Evolutionary conservation across 148 eudicot genomes (phyloP).

Genomic region (Dysphania ambrosioides): DNA sequence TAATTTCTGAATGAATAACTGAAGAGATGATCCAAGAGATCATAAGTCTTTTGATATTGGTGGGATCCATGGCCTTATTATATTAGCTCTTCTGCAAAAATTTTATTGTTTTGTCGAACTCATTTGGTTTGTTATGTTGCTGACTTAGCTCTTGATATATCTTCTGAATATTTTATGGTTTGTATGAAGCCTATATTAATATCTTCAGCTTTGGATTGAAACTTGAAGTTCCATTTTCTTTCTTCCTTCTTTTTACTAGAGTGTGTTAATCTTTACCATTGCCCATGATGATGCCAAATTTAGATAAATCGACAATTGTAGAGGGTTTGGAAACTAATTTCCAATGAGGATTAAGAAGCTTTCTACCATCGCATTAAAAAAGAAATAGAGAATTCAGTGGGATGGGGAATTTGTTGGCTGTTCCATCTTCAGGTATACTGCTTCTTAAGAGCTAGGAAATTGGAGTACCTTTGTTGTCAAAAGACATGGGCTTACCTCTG

Average conservation of each 20-base stretch:
- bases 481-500: background rate
- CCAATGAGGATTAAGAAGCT: background rate
- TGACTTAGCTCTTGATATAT: background rate
- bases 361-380: background rate
- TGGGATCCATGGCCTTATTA: background rate
- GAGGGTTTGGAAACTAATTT: background rate
- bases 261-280: background rate
- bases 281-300: background rate
- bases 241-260: background rate
- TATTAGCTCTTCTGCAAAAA: background rate
- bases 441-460: background rate
- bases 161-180: background rate
- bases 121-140: background rate
- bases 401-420: background rate
- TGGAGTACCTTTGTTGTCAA: background rate
- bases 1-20: background rate
- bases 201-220: background rate
- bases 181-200: background rate
- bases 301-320: background rate
- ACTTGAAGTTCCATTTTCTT: background rate
- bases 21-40: background rate
- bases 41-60: background rate
- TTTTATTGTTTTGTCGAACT: background rate
- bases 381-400: background rate
- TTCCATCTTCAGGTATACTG: background rate